Base-by-base conservation (phyloP, 352 stramenopile species). In the Globisporangium cederbergense region DNA sequence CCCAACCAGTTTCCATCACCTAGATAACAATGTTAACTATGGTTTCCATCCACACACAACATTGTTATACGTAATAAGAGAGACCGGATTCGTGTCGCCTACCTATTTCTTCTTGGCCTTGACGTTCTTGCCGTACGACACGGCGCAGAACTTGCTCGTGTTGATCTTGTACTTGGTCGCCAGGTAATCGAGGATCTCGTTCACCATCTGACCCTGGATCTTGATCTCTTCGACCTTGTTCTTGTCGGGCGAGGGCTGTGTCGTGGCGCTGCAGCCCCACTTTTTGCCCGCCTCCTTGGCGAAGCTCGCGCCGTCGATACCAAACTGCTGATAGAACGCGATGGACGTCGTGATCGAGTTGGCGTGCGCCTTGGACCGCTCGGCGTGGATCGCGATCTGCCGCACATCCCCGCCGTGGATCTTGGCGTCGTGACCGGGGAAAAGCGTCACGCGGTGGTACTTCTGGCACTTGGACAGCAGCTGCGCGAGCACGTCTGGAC, bases 231-330 rank as follows among this genome's bases (percentile, higher is more conserved):
- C 77, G 1, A 73, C 73, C 28, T 80, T 83, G 45, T 73, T 76
- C 68, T 93, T 92, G 56, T 91, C 82, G 20, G 81, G 68, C 0
- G 74, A 80, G 14, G 67, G 3, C 47, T 85, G 77, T 42, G 79
- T 62, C 25, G 80, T 69, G 25, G 84, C 86, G 56, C 80, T 90
- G 62, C 80, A 94, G 16, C 85, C 87, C 85, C 85, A 96, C 50
- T 88, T 93, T 64, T 92, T 93, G 54, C 92, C 83, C 3, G 67
- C 82, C 14, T 96, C 87, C 60, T 90, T 91, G n/a, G 74, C 79
- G 66, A 94, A 92, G 7, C 68, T 61, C 4, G 71, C 62, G 18
- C 78, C 79, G 58, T 93, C 82, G 30, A 95, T 88, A 6, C 86
- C 86, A 61, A 95, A 95, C 62, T 86, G 74, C 71, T 93, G 72